Base-by-base conservation (phyloP, 1,139 yeast genomes). In the Diutina rugosa region DNA sequence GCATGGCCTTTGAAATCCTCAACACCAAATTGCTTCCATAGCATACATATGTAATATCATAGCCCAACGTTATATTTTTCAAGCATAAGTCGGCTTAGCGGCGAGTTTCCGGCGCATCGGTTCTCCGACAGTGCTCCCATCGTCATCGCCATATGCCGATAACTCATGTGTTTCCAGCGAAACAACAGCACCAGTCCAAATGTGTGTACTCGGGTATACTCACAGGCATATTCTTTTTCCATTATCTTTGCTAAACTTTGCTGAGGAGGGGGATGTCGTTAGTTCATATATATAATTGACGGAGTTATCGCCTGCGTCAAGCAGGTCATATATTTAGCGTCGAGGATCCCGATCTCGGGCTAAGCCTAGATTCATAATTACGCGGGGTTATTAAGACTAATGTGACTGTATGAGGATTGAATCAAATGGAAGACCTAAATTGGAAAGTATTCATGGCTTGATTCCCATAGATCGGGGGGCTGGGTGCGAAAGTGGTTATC, bases 1-100 rank as follows among this genome's bases (percentile, higher is more conserved):
- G 85, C 57, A 89, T 93, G 84, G 90, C 87, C 0, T 82, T 61
- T 57, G 80, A 76, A 59, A 74, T 77, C 30, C 62, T 75, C 59
- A 70, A 74, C 7, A 63, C 57, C 68, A 14, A 35, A 10, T 56
- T 61, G 32, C 51, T 61, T 35, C 41, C 10, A 10, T 35, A 35
- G 41, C 10, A 10, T n/a, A 12, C 14, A 10, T 35, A n/a, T 35
- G 14, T 35, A 35, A 35, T 35, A 32, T 35, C 4, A 35, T 35
- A 9, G 41, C 14, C n/a, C 14, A 7, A 35, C 14, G 41, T 35
- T n/a, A n/a, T 35, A 35, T 35, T 10, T 35, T 10, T 12, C n/a
- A 5, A 35, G 4, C 2, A 10, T 9, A 12, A 35, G 6, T 16
- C 41, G 41, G 14, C 41, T 2, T n/a, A 2, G 14, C 14, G 41